phyloP scores from a whole-genome alignment of 2,329 filamentous ascomycete genomes.

The Fusarium coicis region DNA sequence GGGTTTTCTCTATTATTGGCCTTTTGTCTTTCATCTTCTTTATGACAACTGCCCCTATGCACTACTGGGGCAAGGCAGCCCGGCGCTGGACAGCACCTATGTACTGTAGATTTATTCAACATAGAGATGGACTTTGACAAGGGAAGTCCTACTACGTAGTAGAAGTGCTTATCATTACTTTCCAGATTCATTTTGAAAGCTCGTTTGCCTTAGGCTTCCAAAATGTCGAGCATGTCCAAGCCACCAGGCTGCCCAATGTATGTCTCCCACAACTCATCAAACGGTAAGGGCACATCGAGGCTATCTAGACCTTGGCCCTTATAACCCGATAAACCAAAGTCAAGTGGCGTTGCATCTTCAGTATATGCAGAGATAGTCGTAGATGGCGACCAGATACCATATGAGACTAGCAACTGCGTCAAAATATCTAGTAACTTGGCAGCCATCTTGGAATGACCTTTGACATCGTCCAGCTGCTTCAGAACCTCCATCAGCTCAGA shows the following conservation, averaged over 20 bases:
- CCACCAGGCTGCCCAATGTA: not conserved
- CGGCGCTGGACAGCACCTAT: not conserved
- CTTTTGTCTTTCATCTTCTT: not conserved
- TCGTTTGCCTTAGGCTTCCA: not conserved
- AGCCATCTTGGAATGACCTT: not conserved
- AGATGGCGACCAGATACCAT: not conserved
- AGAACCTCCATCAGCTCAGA: not conserved
- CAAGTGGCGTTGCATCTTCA: not conserved
- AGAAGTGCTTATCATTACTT: too few relatives aligned
- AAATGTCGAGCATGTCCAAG: not conserved
- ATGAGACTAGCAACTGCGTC: not conserved
- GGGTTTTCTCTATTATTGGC: not conserved
- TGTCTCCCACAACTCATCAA: not conserved
- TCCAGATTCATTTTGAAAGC: too few relatives aligned
- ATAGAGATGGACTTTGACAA: not conserved
- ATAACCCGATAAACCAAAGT: rapidly evolving
- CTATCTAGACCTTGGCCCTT: rapidly evolving
- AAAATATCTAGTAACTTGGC: not conserved
- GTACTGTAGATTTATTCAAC: not conserved
- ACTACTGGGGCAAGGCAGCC: not conserved
- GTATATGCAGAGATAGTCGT: not conserved
- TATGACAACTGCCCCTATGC: not conserved
- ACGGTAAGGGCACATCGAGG: not conserved
- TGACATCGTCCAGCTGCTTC: not conserved
- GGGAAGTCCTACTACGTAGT: not conserved